phyloP scores from a whole-genome alignment of 192 early-diverging fungal species.

The Geranomyces michiganensis region DNA sequence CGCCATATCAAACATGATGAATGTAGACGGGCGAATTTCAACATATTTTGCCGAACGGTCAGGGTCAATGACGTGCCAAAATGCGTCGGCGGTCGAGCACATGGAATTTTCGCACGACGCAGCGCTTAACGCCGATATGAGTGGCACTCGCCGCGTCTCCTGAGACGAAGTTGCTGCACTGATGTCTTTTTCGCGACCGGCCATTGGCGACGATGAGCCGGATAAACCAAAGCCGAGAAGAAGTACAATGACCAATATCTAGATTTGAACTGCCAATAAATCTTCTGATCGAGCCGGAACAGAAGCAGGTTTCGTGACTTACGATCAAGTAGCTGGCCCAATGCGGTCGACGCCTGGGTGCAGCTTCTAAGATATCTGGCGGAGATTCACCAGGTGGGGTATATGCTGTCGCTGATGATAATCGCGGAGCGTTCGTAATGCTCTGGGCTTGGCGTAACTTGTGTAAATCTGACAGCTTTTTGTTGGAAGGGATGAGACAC shows the following conservation, averaged over 20 bases:
- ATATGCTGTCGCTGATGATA: not conserved
- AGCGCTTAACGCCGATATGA: slow-evolving; percentile 1
- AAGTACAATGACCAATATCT: slow-evolving; percentile 39
- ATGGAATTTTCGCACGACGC: slow-evolving; percentile 36
- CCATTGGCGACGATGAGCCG: slow-evolving; percentile 20
- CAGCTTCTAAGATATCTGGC: not conserved
- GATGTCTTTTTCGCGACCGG: not conserved
- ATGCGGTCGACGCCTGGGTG: slow-evolving; percentile 21
- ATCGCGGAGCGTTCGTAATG: not conserved
- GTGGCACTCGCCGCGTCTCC: not conserved
- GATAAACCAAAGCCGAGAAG: slow-evolving; percentile 43
- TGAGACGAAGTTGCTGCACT: not conserved
- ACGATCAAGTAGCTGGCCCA: slow-evolving; percentile 40
- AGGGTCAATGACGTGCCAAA: slow-evolving; percentile 61
- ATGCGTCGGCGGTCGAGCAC: slow-evolving; percentile 40
- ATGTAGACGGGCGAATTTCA: slow-evolving; percentile 49
- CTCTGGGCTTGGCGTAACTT: slow-evolving; percentile 29
- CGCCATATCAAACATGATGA: slow-evolving; percentile 11
- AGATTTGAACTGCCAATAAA: not conserved
- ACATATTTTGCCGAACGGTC: slow-evolving; percentile 47
- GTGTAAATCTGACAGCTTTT: slow-evolving; percentile 49
- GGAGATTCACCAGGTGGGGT: too few species aligned
- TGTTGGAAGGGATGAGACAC: not conserved
- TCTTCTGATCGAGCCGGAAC: too few species aligned
- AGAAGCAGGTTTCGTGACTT: not conserved